Base-by-base conservation (phyloP, 2,329 filamentous ascomycete genomes). In the Hysterium pulicare region DNA sequence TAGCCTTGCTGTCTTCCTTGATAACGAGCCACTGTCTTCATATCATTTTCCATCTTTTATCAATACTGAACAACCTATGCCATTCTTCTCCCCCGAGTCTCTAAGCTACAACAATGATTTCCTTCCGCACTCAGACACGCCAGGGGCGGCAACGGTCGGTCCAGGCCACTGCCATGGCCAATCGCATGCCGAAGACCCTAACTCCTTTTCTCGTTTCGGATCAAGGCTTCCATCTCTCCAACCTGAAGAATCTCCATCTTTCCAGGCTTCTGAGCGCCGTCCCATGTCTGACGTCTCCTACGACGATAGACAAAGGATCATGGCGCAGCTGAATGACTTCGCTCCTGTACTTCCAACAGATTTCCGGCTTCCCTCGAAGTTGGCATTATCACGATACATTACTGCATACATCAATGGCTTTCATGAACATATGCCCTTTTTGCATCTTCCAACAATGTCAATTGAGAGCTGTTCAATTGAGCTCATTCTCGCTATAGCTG, bases 341-440 rank as follows among this genome's bases (percentile, higher is more conserved):
- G 78, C 78, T 1, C 71, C 74, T 1, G 76, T 83, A 4, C 61
- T 84, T 17, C 78, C 82, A 0, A 70, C 67, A 40, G 79, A 81
- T 51, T 87, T 87, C 50, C 74, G 80, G 3, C 78, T 87, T 38
- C 84, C 84, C 1, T 86, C 83, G 4, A 76, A 84, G 3, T 77
- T 86, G 50, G 85, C 84, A 0, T 61, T 87, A 21, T 82, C 81
- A 2, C 70, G 84, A 24, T 87, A 87, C 48, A 65, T 87, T 23
- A 82, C 85, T 45, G 83, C 83, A 1, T 88, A 86, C 53, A 77
- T 86, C 40, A 79, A 76, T 44, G 83, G 83, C 0, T 86, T 87
- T 44, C 73, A 81, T 44, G 71, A 76, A 20, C 76, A 80, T 46
- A 70, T 81, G 31, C 78, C 77, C 0, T 80, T 87, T 47, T 69